Conservation (phyloP, 495 filamentous ascomycete species). For the Chaetomium tenue region DNA sequence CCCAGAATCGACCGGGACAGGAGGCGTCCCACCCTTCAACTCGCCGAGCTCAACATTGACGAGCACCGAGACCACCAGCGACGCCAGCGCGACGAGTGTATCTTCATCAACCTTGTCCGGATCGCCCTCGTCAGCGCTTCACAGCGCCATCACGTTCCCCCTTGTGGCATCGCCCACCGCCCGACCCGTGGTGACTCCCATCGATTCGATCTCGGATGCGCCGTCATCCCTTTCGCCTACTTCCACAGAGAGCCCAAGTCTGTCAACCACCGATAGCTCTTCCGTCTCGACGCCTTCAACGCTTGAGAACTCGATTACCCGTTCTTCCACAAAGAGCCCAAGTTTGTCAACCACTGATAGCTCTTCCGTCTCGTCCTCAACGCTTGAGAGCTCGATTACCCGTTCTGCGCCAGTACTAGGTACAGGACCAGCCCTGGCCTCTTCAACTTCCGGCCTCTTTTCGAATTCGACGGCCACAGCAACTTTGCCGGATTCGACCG, state of each 20-base stretch:
- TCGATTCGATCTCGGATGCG: neutral
- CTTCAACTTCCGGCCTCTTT: neutral
- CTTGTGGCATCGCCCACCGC: neutral
- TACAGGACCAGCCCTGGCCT: neutral
- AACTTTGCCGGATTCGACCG: neutral
- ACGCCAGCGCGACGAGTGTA: neutral
- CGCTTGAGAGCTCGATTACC: neutral
- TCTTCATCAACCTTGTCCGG: no score
- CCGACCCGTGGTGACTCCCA: neutral
- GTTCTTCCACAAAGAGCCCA: neutral
- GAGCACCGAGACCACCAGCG: neutral
- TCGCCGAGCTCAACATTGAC: neutral
- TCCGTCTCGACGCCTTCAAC: neutral
- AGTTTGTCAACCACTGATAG: neutral
- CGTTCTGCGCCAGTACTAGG: neutral
- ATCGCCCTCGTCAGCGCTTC: neutral
- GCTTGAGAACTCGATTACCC: no score
- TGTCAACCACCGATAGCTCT: neutral
- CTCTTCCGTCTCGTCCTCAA: neutral
- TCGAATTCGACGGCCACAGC: neutral
- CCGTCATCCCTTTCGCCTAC: neutral
- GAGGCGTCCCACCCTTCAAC: neutral
- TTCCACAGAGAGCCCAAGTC: neutral
- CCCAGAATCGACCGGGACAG: neutral
- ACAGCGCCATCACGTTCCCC: slow-evolving; percentile 8